Conservation (phyloP, 2,329 filamentous ascomycete species). For the Aspergillus vadensis region DNA sequence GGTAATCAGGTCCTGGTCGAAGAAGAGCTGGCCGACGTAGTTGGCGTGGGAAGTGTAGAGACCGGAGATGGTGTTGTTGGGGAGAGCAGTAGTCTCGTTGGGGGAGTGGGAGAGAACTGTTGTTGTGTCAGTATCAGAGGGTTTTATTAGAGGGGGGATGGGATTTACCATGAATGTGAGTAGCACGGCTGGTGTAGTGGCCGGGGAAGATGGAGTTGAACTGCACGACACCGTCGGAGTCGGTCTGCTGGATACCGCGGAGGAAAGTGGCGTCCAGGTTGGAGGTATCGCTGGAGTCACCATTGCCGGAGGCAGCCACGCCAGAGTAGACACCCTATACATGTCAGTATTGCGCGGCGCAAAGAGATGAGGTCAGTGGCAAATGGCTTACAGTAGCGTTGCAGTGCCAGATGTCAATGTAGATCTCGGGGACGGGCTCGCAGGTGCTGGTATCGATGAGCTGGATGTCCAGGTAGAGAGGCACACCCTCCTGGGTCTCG, state of each 20-base stretch:
- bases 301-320: constrained; percentile 40
- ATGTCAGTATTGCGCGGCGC: not conserved
- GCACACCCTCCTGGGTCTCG: constrained; percentile 37
- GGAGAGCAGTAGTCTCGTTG: constrained; percentile 36
- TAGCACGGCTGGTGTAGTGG: constrained; percentile 46
- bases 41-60: constrained; percentile 48
- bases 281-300: constrained; percentile 37
- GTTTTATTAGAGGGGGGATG: not conserved
- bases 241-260: constrained; percentile 49
- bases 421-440: constrained; percentile 41
- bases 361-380: not conserved
- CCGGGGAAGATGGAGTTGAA: constrained; percentile 51
- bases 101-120: constrained; percentile 35
- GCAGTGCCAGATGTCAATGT: constrained; percentile 31
- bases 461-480: constrained; percentile 45
- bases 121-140: not conserved
- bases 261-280: constrained; percentile 49
- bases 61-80: constrained; percentile 56
- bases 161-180: constrained; percentile 38
- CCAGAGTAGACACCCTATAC: constrained; percentile 43
- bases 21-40: constrained; percentile 67
- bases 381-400: constrained; percentile 38
- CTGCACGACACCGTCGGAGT: constrained; percentile 45
- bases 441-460: constrained; percentile 46
- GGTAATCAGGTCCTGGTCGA: constrained; percentile 60